Percentiles rank a stretch among this genome's conserved stretches.
Evolutionary conservation across 2,329 filamentous ascomycete species (phyloP).

Genomic region (Coniochaeta hoffmannii): DNA sequence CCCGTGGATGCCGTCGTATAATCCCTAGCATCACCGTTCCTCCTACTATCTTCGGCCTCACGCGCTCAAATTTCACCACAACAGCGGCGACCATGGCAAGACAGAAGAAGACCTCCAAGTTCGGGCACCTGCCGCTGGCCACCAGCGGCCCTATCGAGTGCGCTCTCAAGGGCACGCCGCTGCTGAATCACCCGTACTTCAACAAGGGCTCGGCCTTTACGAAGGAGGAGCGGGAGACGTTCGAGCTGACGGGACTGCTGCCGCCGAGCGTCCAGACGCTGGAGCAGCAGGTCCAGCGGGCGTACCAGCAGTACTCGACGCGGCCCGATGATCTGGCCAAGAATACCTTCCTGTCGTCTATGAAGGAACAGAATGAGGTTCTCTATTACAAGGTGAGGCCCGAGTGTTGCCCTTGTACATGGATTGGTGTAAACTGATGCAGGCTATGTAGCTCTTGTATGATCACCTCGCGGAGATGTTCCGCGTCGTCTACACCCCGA

Average conservation of each 20-base stretch:
- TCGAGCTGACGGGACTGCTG: conserved; percentile 66
- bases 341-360: conserved; percentile 79
- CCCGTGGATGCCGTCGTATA: not conserved
- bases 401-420: no score
- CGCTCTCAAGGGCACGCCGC: conserved; percentile 39
- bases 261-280: conserved; percentile 67
- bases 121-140: conserved; percentile 34
- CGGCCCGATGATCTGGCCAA: conserved; percentile 62
- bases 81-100: not conserved
- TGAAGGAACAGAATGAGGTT: conserved; percentile 81
- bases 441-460: conserved; percentile 52
- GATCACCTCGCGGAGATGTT: conserved; percentile 84
- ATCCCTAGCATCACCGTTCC: not conserved
- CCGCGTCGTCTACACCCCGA: conserved; percentile 83
- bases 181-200: conserved; percentile 60
- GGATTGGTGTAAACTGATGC: not conserved
- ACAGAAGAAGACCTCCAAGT: not conserved
- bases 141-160: conserved; percentile 41
- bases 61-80: not conserved
- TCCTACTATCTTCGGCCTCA: not conserved
- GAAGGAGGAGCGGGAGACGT: conserved; percentile 56
- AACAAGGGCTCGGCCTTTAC: conserved; percentile 83
- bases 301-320: conserved; percentile 70
- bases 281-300: conserved; percentile 67
- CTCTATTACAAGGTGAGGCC: conserved; percentile 62